Evolutionary conservation across 768 basidiomycete species (phyloP).

Genomic region (Amanita exitialis): DNA sequence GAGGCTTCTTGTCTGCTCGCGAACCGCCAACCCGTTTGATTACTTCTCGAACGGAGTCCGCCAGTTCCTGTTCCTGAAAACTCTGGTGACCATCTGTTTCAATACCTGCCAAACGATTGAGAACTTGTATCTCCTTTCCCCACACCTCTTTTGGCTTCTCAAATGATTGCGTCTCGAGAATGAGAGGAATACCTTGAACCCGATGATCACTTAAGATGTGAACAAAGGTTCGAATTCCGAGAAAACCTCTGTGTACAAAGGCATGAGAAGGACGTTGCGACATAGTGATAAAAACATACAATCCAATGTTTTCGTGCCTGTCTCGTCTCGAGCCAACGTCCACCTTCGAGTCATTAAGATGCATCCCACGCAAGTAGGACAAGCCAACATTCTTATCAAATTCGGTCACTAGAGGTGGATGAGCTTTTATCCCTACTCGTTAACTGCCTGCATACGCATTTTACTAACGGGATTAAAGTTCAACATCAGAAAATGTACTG

Average conservation of each 20-base stretch:
- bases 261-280: not conserved
- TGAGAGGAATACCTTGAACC: constrained; percentile 60
- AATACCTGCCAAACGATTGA: constrained; percentile 15
- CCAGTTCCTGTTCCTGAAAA: not conserved
- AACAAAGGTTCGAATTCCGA: constrained; percentile 53
- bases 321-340: constrained; percentile 58
- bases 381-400: constrained; percentile 67
- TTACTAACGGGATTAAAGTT: constrained; percentile 10
- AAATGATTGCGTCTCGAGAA: constrained; percentile 74
- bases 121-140: constrained; percentile 59
- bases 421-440: not conserved
- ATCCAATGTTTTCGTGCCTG: constrained; percentile 77
- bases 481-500: not conserved
- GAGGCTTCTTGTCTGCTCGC: not conserved
- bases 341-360: constrained; percentile 78
- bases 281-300: constrained; percentile 33
- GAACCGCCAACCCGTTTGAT: not conserved
- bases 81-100: not conserved
- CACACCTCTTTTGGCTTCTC: constrained; percentile 54
- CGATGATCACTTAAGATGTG: constrained; percentile 62
- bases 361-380: constrained; percentile 71
- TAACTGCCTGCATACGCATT: constrained; percentile 12
- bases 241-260: constrained; percentile 41
- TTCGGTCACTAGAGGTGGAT: constrained; percentile 32
- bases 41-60: not conserved